Base-by-base conservation (phyloP, 495 filamentous ascomycete genomes). In the Penicillium tannophilum region DNA sequence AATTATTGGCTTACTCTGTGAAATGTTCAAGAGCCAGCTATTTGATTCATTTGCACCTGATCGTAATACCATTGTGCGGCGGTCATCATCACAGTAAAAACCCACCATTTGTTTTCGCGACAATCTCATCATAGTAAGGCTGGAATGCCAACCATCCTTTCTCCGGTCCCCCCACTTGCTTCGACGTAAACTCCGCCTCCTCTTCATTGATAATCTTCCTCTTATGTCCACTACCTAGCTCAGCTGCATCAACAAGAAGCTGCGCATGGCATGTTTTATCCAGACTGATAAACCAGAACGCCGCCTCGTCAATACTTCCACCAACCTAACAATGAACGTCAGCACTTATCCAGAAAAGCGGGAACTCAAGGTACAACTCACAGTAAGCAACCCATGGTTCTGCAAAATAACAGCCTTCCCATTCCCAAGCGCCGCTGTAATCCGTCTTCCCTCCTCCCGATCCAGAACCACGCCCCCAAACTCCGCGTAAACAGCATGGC, bases 371-470 rank as follows among this genome's bases (percentile, higher is more conserved):
- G 8, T 85, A 74, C 68, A 58, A 6, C 83, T 83, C 3, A 81
- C 77, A 16, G 84, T 86, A 14, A 87, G 68, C 5, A 87, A 65
- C 0, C 84, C 84, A 67, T 87, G 84, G 52, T 87, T 87, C 66
- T 85, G 82, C 23, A 87, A 61, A 14, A 87, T 82, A 6, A 58
- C 36, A 6, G 70, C 76, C 12, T 80, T 81, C 4, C 79, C 77
- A 64, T 83, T 84, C 28, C 84, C 84, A 6, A 86, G 74, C n/a
- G 76, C 73, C 26, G 75, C 67, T 0, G 78, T 77, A 54, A 88
- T 86, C 17, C 79, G 63, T 48, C 73, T 65, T 0, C 81, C 85
- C 59, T 85, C 81, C 51, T 83, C 82, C 20, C 64, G 66, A 39
- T 79, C 80, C n/a, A 88, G 63, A 19, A 84, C 83, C 0, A 85